These are phyloP conservation scores for Talaromyces marneffei DNA, from an alignment of 2,329 filamentous ascomycete genomes.

Conservation along the genomic window DNA sequence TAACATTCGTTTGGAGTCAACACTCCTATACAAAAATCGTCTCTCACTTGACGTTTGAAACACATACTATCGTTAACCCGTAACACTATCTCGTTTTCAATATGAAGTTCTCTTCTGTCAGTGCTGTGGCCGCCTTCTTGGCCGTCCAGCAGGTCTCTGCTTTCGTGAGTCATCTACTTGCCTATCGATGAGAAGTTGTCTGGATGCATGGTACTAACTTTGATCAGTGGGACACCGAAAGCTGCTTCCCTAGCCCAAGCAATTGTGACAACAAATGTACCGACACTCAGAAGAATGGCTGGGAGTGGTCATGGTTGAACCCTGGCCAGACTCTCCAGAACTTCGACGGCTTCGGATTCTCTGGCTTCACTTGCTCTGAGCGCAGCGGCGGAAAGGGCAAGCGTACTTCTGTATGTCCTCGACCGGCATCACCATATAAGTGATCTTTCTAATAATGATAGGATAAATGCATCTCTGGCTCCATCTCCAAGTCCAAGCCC, in stretches of 20 bases:
- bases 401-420: constrained; percentile 8
- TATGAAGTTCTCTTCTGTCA: constrained; percentile 21
- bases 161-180: constrained; percentile 17
- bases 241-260: constrained; percentile 59
- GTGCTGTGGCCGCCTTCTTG: constrained; percentile 18
- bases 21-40: constrained; percentile 25
- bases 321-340: constrained; percentile 52
- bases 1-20: constrained; percentile 6
- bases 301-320: constrained; percentile 62
- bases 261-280: constrained; percentile 75
- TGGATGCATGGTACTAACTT: neutral
- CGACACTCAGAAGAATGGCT: constrained; percentile 62
- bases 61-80: constrained; percentile 14
- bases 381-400: constrained; percentile 18
- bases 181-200: neutral
- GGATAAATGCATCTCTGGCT: constrained; percentile 58
- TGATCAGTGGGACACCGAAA: constrained; percentile 46
- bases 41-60: constrained; percentile 18
- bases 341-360: constrained; percentile 70
- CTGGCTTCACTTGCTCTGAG: constrained; percentile 64
- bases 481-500: constrained; percentile 36
- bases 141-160: constrained; percentile 24
- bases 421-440: neutral
- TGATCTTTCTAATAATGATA: constrained; percentile 28
- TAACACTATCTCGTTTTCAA: constrained; percentile 12